Conservation (phyloP, 2,329 filamentous ascomycete species). For the Herpotrichia juniperi region DNA sequence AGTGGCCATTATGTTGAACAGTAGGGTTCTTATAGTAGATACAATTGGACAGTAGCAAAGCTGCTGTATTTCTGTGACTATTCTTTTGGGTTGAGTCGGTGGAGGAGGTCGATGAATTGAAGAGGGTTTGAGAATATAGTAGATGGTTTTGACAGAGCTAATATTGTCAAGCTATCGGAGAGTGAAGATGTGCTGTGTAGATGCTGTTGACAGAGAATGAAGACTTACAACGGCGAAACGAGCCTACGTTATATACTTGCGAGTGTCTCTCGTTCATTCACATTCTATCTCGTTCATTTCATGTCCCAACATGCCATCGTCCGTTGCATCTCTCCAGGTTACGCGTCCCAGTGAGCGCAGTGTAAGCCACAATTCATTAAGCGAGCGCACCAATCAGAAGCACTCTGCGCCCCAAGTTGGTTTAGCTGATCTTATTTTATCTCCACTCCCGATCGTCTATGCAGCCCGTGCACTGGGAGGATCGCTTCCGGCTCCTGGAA, state of each 20-base stretch:
- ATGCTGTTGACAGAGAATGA: slow-evolving; percentile 1
- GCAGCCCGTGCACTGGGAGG: not conserved
- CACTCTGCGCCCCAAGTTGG: slow-evolving; percentile 1
- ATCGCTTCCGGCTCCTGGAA: not conserved
- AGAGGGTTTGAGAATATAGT: not conserved
- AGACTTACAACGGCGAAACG: not conserved
- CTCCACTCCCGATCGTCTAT: not conserved
- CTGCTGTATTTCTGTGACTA: not conserved
- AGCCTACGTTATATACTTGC: not conserved
- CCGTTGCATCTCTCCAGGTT: slow-evolving; percentile 1
- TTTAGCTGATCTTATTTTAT: slow-evolving; percentile 14
- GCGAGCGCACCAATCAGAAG: slow-evolving; percentile 19
- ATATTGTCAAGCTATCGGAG: no score
- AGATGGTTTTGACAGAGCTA: no score
- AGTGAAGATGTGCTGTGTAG: no score
- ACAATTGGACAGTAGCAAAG: not conserved
- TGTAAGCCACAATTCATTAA: slow-evolving; percentile 7
- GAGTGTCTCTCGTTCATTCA: not conserved
- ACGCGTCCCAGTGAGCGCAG: slow-evolving; percentile 1
- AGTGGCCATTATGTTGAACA: slow-evolving; percentile 17
- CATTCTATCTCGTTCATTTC: slow-evolving; percentile 2
- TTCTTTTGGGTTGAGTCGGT: not conserved
- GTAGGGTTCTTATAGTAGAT: no score
- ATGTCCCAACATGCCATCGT: not conserved
- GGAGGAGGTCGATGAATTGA: not conserved